Evolutionary conservation across 2,329 filamentous ascomycete species (phyloP), one percentile per base, ranked within the genome.

Genomic region (Waltergamsia citrina): DNA sequence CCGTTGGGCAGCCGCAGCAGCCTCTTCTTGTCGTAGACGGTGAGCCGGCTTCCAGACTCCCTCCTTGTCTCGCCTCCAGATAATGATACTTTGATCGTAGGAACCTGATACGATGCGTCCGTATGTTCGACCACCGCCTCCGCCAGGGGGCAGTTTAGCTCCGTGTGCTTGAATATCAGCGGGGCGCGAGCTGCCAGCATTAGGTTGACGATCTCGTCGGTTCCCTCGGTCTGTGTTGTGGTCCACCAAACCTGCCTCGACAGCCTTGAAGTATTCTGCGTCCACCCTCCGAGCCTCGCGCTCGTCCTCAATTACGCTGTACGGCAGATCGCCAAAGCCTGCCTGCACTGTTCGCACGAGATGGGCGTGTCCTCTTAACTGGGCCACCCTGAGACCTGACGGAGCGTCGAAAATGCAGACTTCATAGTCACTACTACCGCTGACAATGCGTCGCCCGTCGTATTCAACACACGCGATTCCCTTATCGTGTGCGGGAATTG

Each of bases 401-500:
- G 75, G 72, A 29, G 83, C 80, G 52, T 96, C 92, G 53, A 94
- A 98, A 15, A 98, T 92, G 45, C 92, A 87, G 21, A 98, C 86
- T 26, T 92, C 88, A 52, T 93, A 87, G 55, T 98, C 92, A 46
- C 88, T 95, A 56, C 88, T 95, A 3, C 92, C 92, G 47, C 86
- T 95, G 33, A 98, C 86, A 41, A 98, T 93, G 15, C 92, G 77
- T 33, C 85, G 78, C 18, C 86, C 87, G 52, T 98, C 92, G 51
- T 92, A 96, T 57, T 98, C 90, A 12, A 98, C 88, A 54, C 92
- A 98, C 3, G 92, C 92, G 47, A 98, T 96, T 21, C 92, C 92
- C 54, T 98, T 98, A 42, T 76, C 77, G 49, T 98, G 92, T 2
- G 90, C 92, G 25, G 84, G 69, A 22, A 94, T 78, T 1, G 85